These are phyloP conservation scores for Chaetomium fimeti DNA, from an alignment of 495 filamentous ascomycete genomes.

Conservation along the genomic window DNA sequence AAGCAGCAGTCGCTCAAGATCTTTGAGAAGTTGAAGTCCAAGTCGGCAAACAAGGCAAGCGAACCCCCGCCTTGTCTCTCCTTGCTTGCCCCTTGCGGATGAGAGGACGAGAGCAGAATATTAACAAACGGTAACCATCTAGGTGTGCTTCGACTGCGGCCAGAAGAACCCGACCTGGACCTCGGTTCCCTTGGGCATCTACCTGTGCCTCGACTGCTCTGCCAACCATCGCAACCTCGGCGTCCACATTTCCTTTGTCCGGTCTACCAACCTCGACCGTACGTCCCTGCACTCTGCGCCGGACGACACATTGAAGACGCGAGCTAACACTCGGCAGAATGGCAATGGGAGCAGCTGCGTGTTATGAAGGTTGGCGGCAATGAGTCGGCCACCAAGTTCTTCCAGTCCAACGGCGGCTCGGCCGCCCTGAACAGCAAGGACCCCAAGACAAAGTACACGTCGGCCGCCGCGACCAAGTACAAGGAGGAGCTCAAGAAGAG, in stretches of 20 bases:
- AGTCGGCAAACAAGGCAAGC: conserved; percentile 87
- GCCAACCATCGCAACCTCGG: conserved; percentile 88
- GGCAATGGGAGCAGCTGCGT: conserved; percentile 98
- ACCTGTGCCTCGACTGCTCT: conserved; percentile 96
- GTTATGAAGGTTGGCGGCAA: conserved; percentile 99
- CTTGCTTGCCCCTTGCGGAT: background rate
- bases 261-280: conserved; percentile 98
- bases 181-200: conserved; percentile 95
- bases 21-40: conserved; percentile 94
- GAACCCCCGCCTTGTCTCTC: background rate
- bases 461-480: conserved; percentile 84
- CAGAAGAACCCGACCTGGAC: conserved; percentile 98
- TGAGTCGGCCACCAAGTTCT: conserved; percentile 96
- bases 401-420: conserved; percentile 90
- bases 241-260: conserved; percentile 96
- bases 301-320: background rate
- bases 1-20: conserved; percentile 96
- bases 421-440: conserved; percentile 95
- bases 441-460: conserved; percentile 93
- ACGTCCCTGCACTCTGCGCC: conserved; percentile 42
- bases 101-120: background rate
- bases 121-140: conserved; percentile 17
- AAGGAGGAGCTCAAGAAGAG: conserved; percentile 90
- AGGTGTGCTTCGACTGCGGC: conserved; percentile 97
- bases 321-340: conserved; percentile 60